These are phyloP conservation scores for Rhytidhysteron rufulum DNA, from an alignment of 2,329 filamentous ascomycete species.

Conservation along the genomic window DNA sequence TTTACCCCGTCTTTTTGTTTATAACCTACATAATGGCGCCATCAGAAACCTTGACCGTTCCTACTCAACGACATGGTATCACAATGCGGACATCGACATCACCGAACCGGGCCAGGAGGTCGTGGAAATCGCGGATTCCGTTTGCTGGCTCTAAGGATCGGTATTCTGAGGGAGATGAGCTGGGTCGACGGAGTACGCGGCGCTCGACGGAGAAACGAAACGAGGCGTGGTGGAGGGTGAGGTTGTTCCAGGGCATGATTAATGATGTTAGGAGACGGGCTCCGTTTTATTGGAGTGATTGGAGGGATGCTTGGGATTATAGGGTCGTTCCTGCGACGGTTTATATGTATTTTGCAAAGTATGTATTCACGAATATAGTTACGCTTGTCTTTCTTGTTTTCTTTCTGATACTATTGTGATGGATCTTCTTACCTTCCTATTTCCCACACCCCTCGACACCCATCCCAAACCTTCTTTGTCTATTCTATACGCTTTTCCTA, in stretches of 20 bases:
- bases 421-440: neutral
- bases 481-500: too few species aligned
- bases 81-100: conserved; percentile 15
- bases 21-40: conserved; percentile 16
- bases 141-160: conserved; percentile 11
- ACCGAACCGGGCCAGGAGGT: conserved; percentile 14
- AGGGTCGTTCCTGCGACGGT: conserved; percentile 79
- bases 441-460: neutral
- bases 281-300: conserved; percentile 79
- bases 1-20: too few species aligned
- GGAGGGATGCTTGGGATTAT: conserved; percentile 86
- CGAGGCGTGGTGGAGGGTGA: conserved; percentile 67
- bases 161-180: conserved; percentile 6
- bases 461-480: too few species aligned
- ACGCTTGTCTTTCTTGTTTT: conserved; percentile 2
- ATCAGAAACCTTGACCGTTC: conserved; percentile 16
- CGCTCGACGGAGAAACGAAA: conserved; percentile 15
- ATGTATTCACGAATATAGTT: conserved; percentile 27
- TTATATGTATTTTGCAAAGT: conserved; percentile 97
- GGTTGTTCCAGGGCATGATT: conserved; percentile 72
- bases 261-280: conserved; percentile 70
- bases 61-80: conserved; percentile 15
- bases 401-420: conserved; percentile 1
- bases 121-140: conserved; percentile 16
- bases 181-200: conserved; percentile 16